Base-by-base conservation (phyloP, 805 yeast species). In the Deakozyma indianensis region DNA sequence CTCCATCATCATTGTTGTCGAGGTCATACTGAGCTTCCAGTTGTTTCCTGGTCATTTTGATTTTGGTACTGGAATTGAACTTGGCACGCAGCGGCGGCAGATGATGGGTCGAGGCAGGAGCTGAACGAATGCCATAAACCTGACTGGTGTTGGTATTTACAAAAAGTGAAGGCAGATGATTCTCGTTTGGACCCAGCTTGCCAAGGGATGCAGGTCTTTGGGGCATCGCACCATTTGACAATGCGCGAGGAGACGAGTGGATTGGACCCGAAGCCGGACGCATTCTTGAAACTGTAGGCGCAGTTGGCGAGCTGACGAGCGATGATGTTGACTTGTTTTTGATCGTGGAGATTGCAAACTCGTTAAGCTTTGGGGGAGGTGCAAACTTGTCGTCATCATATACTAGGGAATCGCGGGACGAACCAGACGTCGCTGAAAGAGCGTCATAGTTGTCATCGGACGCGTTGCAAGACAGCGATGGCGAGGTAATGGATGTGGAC, bases 1-100 rank as follows among this genome's bases (percentile, higher is more conserved):
- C 60, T 47, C 74, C 73, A 48, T 74, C 76, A 51, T 76, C 80
- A 41, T 65, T 70, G 16, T 62, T 59, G 35, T 61, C 60, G n/a
- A 47, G 46, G 4, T 63, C 68, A 45, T 50, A 57, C 14, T 57
- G 60, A 35, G 44, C 29, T 47, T 62, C 65, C 22, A 64, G 56
- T 49, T 62, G 63, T 41, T 53, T 55, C 16, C 56, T 48, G 15
- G 45, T 24, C 23, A 48, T 38, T 35, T 32, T 29, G 25, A 7
- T 32, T n/a, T 32, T 32, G 9, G 38, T 32, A 25, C 28, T 25
- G 18, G 38, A 32, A 32, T 32, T 32, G 18, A 32, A 9, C 16
- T 32, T 32, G 18, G 11, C 7, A 14, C 38, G 38, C 38, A 32
- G 38, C 5, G 18, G 18, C 5, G 18, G 18, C 18, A 32, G 38